These are phyloP conservation scores for Auxenochlorella protothecoides DNA, from an alignment of 139 green algal genomes.

Conservation along the genomic window DNA sequence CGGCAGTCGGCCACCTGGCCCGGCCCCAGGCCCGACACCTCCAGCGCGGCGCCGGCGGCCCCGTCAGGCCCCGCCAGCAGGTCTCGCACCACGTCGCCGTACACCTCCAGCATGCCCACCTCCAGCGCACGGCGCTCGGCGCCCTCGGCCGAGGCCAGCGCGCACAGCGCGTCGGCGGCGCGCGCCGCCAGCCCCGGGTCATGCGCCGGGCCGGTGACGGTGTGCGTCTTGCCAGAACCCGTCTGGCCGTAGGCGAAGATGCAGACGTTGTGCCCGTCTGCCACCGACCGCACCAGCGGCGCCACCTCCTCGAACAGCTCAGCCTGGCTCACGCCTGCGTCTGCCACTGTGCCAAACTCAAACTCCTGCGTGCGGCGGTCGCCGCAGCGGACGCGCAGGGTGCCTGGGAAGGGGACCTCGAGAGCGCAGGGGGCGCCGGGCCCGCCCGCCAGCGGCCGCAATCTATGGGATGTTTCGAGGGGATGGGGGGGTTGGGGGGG, in stretches of 20 bases:
- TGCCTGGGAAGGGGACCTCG: slow-evolving; percentile 46
- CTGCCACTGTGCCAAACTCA: slow-evolving; percentile 42
- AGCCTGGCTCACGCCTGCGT: slow-evolving; percentile 15
- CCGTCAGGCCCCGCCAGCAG: slow-evolving; percentile 28
- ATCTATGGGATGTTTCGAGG: background rate
- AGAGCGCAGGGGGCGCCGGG: slow-evolving; percentile 23
- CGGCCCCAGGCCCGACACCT: slow-evolving; percentile 22
- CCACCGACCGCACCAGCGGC: slow-evolving; percentile 25
- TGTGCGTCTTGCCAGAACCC: slow-evolving; percentile 26
- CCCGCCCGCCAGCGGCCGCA: slow-evolving; percentile 41
- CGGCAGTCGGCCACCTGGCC: slow-evolving; percentile 16
- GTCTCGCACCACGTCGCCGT: slow-evolving; percentile 59
- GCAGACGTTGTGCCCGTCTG: slow-evolving; percentile 45
- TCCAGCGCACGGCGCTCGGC: background rate
- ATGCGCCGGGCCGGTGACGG: slow-evolving; percentile 19
- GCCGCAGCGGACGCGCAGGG: slow-evolving; percentile 25
- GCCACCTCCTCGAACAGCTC: slow-evolving; percentile 49
- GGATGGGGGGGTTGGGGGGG: no score
- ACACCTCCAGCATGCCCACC: slow-evolving; percentile 53
- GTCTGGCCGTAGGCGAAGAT: slow-evolving; percentile 37
- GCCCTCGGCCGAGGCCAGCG: background rate
- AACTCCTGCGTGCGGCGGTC: slow-evolving; percentile 40
- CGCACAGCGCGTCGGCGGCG: background rate
- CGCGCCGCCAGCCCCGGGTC: slow-evolving; percentile 35
- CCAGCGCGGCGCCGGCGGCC: slow-evolving; percentile 3